Evolutionary conservation across 257 asterid species (phyloP), one percentile per base, ranked within the genome.

Genomic region (Solanum virginianum): DNA sequence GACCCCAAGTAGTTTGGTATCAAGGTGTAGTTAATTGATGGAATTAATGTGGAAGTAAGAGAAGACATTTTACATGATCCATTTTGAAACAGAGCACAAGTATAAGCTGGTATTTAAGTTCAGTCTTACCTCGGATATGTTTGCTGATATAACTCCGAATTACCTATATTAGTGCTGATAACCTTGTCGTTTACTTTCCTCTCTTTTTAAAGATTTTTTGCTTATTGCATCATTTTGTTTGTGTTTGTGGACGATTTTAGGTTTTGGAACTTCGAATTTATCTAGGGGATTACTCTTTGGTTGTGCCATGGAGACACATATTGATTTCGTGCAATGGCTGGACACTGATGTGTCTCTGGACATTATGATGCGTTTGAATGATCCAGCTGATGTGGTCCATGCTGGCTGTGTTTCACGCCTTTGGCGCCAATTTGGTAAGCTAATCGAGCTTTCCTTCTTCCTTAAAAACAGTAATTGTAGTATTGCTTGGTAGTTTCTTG

Each of bases 351-450:
- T 91, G 86, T 90, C 89, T 59, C 8, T 87, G 36, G 62, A 87
- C 83, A 88, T 94, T 85, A 81, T 94, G 90, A 89, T 84, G 82
- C 87, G 87, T 87, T 84, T 95, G 87, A 91, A 87, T 85, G 98
- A 95, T 85, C 96, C 95, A 9, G 91, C 89, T 41, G 98, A 94
- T 88, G 68, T 95, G 26, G 92, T 90, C 80, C 94, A 92, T 57
- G 91, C 92, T 39, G 85, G 93, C 80, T 86, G 89, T 15, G 96
- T 91, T 70, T 94, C 97, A 4, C 92, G 85, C 56, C 45, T 83
- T 72, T 95, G 98, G 98, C 93, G 82, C 84, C 91, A 87, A 53
- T 93, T 94, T 85, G 94, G 99, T 94, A 86, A 90, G 98, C 83
- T 63, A 55, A 81, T 63, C 72, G 22, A 29, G 84, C 47, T 86